A percentile compares a stretch with the other conserved stretches of the same genome.
Conservation (phyloP, 2,329 filamentous ascomycete species). For the Pseudogymnoascus sp. region DNA sequence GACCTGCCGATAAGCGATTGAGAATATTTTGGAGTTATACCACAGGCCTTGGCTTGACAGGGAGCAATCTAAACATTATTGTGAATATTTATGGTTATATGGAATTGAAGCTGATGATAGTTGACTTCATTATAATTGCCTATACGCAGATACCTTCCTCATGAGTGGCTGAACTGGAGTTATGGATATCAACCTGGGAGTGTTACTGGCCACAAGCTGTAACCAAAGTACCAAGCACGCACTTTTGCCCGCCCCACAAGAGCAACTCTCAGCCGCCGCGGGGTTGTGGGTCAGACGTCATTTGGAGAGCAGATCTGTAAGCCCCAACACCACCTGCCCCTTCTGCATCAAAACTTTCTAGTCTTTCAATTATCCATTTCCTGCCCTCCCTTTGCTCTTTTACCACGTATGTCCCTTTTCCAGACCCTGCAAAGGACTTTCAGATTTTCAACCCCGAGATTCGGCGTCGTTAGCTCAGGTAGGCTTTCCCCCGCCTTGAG, state of each 20-base stretch:
- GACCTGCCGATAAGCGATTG: conserved; percentile 5
- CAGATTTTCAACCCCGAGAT: conserved; percentile 7
- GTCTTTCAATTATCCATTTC: conserved; percentile 2
- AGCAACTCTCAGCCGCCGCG: not conserved
- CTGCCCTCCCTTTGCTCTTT: not conserved
- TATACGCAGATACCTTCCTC: not conserved
- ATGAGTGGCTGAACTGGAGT: not conserved
- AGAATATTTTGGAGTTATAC: not conserved
- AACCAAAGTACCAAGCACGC: not conserved
- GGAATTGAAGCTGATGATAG: not conserved
- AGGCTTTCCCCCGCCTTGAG: not conserved
- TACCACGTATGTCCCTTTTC: conserved; percentile 19
- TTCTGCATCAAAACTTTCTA: conserved; percentile 5
- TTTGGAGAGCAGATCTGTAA: conserved; percentile 3
- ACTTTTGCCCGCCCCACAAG: not conserved
- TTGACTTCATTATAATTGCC: not conserved
- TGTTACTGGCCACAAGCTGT: not conserved
- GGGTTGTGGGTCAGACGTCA: conserved; percentile 5
- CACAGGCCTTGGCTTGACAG: not conserved
- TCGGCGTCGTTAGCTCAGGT: conserved; percentile 1
- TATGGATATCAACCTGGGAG: not conserved
- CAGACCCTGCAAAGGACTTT: conserved; percentile 18
- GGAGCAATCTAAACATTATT: not conserved
- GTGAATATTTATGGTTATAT: not conserved
- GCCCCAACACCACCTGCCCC: not conserved